phyloP scores from a whole-genome alignment of 1,139 yeast species.

The Casaregolazyma lundiana region DNA sequence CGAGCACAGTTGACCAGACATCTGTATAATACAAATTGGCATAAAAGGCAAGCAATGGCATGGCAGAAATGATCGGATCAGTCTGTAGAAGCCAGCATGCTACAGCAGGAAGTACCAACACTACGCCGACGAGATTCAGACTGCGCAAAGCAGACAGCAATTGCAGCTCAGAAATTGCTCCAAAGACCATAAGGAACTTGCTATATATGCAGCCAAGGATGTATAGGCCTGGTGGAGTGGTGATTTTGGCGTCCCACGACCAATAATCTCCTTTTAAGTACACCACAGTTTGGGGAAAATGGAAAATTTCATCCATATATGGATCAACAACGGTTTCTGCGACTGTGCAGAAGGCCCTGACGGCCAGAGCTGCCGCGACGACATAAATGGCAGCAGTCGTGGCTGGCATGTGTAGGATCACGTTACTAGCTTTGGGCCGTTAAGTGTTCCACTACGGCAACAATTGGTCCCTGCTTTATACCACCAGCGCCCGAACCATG shows the following conservation, averaged over 20 bases:
- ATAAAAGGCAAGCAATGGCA: constrained; percentile 71
- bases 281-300: constrained; percentile 67
- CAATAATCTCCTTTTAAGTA: constrained; percentile 59
- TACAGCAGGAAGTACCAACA: constrained; percentile 47
- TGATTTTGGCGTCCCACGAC: constrained; percentile 83
- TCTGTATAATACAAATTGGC: constrained; percentile 85
- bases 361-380: constrained; percentile 1
- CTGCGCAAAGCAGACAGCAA: constrained; percentile 22
- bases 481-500: neutral
- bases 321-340: constrained; percentile 26
- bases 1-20: constrained; percentile 78
- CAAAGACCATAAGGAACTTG: constrained; percentile 26
- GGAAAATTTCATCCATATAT: constrained; percentile 73
- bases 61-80: constrained; percentile 42
- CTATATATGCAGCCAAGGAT: constrained; percentile 52
- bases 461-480: neutral
- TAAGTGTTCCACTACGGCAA: neutral
- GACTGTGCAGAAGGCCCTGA: constrained; percentile 19
- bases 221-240: constrained; percentile 96
- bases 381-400: neutral
- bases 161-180: constrained; percentile 20
- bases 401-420: neutral
- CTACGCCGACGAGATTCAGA: constrained; percentile 42
- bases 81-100: constrained; percentile 18
- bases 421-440: neutral